Conservation (phyloP, 176 grass and related monocot genomes). For the Oryza coarctata region DNA sequence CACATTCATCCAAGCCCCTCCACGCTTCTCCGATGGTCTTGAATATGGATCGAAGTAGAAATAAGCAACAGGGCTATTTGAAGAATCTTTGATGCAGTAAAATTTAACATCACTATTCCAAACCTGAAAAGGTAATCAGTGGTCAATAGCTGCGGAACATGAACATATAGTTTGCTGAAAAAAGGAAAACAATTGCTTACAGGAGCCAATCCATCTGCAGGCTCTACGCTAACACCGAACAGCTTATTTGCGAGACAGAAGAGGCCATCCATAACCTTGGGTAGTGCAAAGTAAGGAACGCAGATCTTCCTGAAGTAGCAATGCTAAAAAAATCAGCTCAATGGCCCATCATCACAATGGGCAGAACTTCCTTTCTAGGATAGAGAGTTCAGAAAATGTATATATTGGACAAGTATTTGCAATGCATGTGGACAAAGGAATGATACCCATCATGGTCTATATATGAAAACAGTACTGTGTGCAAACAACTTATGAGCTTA, state of each 20-base stretch:
- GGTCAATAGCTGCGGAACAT: slow-evolving; percentile 28
- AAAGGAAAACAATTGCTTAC: slow-evolving; percentile 55
- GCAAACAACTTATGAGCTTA: background rate
- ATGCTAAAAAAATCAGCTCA: slow-evolving; percentile 15
- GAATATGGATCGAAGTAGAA: slow-evolving; percentile 99
- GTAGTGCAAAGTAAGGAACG: slow-evolving; percentile 97
- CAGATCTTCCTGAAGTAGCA: slow-evolving; percentile 70
- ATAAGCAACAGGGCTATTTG: slow-evolving; percentile 74
- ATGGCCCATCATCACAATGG: background rate
- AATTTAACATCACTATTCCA: slow-evolving; percentile 95
- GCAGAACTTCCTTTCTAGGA: slow-evolving; percentile 7
- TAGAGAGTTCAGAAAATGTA: background rate
- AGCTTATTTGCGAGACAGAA: slow-evolving; percentile 88
- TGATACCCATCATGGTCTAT: background rate
- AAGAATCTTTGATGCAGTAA: slow-evolving; percentile 94
- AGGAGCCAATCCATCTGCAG: slow-evolving; percentile 88
- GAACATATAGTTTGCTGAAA: slow-evolving; percentile 5
- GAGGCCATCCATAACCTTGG: slow-evolving; percentile 95
- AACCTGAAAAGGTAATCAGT: slow-evolving; percentile 46
- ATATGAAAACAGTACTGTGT: background rate
- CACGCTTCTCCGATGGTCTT: slow-evolving; percentile 94
- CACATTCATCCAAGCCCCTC: slow-evolving; percentile 96
- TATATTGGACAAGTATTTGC: background rate
- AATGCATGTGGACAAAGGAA: background rate
- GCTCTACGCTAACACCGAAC: slow-evolving; percentile 77